Conservation (phyloP, 106 monocot genomes). For the Dendrobium huoshanense region DNA sequence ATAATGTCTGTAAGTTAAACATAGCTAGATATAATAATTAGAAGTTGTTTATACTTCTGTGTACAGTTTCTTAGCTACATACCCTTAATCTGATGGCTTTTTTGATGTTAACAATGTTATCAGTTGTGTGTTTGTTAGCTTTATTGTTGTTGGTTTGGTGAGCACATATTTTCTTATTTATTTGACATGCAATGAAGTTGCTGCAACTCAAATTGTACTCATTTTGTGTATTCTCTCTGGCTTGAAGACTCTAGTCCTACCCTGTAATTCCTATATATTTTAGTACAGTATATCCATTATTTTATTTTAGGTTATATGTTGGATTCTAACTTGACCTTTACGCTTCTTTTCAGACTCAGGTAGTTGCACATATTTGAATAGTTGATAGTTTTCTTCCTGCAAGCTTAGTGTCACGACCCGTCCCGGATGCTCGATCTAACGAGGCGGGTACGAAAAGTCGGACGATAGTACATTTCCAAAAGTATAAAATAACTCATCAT, state of each 20-base stretch:
- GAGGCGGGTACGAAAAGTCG: too few species aligned
- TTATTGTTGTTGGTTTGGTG: neutral
- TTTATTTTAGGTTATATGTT: neutral
- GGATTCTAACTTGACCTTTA: neutral
- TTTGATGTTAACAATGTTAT: neutral
- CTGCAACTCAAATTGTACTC: neutral
- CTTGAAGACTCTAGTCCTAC: neutral
- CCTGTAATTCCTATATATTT: neutral
- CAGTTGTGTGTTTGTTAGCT: neutral
- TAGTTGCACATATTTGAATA: neutral
- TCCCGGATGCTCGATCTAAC: too few species aligned
- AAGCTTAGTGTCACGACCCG: too few species aligned
- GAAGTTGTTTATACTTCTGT: neutral
- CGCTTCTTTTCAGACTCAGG: neutral
- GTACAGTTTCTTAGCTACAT: neutral
- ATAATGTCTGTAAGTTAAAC: constrained; percentile 81
- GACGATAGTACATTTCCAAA: too few species aligned
- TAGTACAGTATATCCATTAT: neutral
- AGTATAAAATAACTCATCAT: too few species aligned
- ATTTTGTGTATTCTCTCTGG: neutral
- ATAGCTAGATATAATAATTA: neutral
- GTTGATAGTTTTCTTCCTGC: neutral
- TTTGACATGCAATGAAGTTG: neutral
- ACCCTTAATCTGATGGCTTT: neutral
- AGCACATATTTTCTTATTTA: neutral